Evolutionary conservation across 495 filamentous ascomycete species (phyloP), one percentile per base, ranked within the genome.

Genomic region (Penicillium psychrofluorescens): DNA sequence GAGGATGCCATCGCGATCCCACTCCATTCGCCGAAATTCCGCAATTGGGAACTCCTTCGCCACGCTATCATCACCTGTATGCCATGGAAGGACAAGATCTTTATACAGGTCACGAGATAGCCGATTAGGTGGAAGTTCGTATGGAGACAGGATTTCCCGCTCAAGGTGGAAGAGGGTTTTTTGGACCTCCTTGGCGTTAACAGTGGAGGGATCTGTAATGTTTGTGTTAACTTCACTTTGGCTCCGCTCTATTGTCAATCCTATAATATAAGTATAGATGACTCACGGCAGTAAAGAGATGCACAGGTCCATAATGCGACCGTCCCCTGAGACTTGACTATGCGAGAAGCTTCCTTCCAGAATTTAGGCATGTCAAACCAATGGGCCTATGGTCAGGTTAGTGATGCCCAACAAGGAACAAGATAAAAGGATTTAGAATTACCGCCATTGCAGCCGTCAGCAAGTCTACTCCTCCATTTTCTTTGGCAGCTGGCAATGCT

Each of bases 331-430:
- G 68, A 67, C 41, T 67, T 72, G 15, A 82, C 46, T 4, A 70
- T 57, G 14, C 56, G 48, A 2, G 72, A 71, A 5, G 76, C 76
- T 7, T 58, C 49, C 2, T 40, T 37, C 67, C 71, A 81, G 61
- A 81, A 81, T 7, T 50, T 41, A 6, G 66, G 46, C 67, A 78
- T 70, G 41, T 75, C 62, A 63, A 80, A 78, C 77, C 77, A 80
- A 51, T 80, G 77, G 7, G 72, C 74, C 66, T 71, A 12, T 36
- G 9, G 42, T 30, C 8, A 16, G 30, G 36, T 45, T 12, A 39
- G 35, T 27, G 11, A n/a, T 2, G 29, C 5, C 28, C n/a, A 8
- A 8, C 13, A 12, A 33, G 22, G 0, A 6, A 22, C 22, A 22
- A 22, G 22, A 6, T 6, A 22, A 22, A 22, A 4, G 13, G 11